Evolutionary conservation across 768 basidiomycete genomes (phyloP).

Genomic region (Tylopilus balloui): DNA sequence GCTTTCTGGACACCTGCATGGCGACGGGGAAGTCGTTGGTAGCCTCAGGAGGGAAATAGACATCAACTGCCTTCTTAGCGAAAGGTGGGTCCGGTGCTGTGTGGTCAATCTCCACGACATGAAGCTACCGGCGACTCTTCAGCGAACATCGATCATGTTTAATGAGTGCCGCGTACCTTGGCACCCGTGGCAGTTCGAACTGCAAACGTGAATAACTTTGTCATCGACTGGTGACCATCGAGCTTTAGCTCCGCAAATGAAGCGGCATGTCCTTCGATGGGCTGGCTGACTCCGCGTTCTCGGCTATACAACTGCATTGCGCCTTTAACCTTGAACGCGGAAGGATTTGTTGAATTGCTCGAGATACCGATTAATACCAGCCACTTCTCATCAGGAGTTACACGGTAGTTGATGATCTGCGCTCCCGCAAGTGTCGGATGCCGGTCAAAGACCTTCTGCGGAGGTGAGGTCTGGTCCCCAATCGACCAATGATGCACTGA

Average conservation of each 20-base stretch:
- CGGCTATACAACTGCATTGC: constrained; percentile 95
- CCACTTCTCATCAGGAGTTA: constrained; percentile 94
- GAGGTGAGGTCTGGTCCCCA: constrained; percentile 65
- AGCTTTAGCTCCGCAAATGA: constrained; percentile 89
- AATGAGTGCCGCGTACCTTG: constrained; percentile 57
- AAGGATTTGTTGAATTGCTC: constrained; percentile 86
- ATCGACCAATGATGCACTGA: constrained; percentile 92
- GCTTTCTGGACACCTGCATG: constrained; percentile 97
- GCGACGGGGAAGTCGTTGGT: constrained; percentile 98
- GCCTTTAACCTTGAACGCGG: constrained; percentile 98
- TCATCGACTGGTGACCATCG: constrained; percentile 79
- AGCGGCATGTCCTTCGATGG: constrained; percentile 98
- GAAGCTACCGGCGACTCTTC: constrained; percentile 55
- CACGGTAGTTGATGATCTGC: constrained; percentile 98
- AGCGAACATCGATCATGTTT: constrained; percentile 2
- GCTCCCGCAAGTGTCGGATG: constrained; percentile 90
- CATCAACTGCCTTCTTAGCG: constrained; percentile 96
- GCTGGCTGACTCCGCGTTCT: constrained; percentile 91
- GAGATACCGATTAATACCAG: constrained; percentile 94
- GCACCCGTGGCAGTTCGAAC: constrained; percentile 96
- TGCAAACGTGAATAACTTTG: constrained; percentile 93
- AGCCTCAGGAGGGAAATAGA: constrained; percentile 98
- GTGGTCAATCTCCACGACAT: constrained; percentile 98
- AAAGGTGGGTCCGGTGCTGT: constrained; percentile 88
- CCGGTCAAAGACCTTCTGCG: constrained; percentile 94